phyloP scores from a whole-genome alignment of 1,284 basidiomycete species.

The Tylopilus sp. region DNA sequence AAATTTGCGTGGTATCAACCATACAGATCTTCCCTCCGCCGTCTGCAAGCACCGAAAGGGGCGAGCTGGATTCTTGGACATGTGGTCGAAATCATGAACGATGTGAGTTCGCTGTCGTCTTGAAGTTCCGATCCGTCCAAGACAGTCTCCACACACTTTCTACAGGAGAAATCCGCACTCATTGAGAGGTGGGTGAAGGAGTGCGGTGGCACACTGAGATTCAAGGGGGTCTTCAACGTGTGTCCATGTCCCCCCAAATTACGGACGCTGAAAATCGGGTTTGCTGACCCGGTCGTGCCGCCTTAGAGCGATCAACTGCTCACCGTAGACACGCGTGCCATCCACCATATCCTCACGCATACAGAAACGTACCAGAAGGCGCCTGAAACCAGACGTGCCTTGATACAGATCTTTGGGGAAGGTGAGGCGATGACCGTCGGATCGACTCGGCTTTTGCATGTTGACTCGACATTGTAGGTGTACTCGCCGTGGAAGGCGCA shows the following conservation, averaged over 20 bases:
- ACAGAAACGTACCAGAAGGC: conserved; percentile 36
- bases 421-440: conserved; percentile 11
- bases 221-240: conserved; percentile 33
- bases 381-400: conserved; percentile 13
- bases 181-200: conserved; percentile 42
- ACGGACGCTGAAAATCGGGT: neutral
- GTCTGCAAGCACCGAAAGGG: conserved; percentile 9
- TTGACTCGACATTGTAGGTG: conserved; percentile 3
- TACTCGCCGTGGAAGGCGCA: conserved; percentile 19
- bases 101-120: conserved; percentile 6
- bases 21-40: conserved; percentile 6
- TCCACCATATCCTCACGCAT: conserved; percentile 38
- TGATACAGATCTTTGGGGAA: conserved; percentile 30
- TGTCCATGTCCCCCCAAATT: neutral
- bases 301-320: conserved; percentile 24
- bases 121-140: no score
- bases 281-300: neutral
- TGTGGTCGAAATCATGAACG: neutral
- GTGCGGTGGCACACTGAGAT: conserved; percentile 51
- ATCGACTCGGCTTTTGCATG: neutral
- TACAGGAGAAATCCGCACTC: conserved; percentile 2
- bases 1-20: neutral
- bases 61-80: conserved; percentile 10
- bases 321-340: conserved; percentile 34
- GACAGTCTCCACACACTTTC: no score